Evolutionary conservation across 2,329 filamentous ascomycete species (phyloP).

Genomic region (Aspergillus fischeri): DNA sequence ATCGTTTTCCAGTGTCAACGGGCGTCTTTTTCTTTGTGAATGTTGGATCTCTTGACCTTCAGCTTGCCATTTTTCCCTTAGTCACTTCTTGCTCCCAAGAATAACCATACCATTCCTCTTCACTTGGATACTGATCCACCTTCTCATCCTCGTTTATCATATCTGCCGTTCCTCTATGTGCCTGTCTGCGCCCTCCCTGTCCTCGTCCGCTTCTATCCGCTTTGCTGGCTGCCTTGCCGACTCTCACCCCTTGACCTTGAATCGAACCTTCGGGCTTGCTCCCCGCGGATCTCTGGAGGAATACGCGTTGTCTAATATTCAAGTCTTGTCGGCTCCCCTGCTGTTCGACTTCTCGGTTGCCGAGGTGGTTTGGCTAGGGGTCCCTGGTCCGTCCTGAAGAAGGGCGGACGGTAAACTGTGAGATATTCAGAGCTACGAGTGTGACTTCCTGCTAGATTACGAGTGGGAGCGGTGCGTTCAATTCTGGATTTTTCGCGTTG

Average conservation of each 20-base stretch:
- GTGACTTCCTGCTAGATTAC: not conserved
- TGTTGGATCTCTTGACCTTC: not conserved
- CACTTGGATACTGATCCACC: conserved; percentile 3
- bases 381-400: conserved; percentile 49
- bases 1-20: not conserved
- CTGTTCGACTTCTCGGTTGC: conserved; percentile 21
- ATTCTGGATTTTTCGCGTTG: not conserved
- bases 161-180: conserved; percentile 31
- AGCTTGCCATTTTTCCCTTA: conserved; percentile 2
- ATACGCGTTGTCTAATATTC: conserved; percentile 12
- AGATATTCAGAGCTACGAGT: conserved; percentile 1
- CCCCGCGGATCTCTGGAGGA: conserved; percentile 14
- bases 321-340: conserved; percentile 13
- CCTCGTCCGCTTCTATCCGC: conserved; percentile 23
- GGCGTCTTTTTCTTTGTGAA: not conserved
- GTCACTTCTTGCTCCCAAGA: conserved; percentile 2
- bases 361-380: conserved; percentile 45
- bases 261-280: conserved; percentile 10
- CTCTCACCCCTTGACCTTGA: conserved; percentile 14
- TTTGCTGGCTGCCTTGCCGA: conserved; percentile 26
- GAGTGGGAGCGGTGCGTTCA: not conserved
- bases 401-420: conserved; percentile 48
- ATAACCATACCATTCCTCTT: conserved; percentile 1
- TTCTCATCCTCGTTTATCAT: not conserved
- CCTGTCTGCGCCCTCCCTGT: conserved; percentile 29